phyloP scores from a whole-genome alignment of 257 asterid genomes.

The Ilex asprella region DNA sequence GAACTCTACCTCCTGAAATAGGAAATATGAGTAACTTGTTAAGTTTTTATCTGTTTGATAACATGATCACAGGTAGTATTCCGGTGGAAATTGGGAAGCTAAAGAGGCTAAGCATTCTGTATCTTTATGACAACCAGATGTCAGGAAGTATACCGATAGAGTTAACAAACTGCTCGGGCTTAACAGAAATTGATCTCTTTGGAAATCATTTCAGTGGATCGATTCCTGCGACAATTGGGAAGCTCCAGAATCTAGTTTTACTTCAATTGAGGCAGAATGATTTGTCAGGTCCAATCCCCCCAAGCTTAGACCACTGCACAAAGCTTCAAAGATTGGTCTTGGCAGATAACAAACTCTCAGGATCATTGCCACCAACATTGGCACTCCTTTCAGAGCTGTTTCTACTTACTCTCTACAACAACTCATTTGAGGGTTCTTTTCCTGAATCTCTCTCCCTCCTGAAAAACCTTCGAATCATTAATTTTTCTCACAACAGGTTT shows the following conservation, averaged over 20 bases:
- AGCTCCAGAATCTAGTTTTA: slow-evolving; percentile 53
- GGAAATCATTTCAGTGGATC: slow-evolving; percentile 64
- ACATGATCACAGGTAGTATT: slow-evolving; percentile 59
- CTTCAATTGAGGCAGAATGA: slow-evolving; percentile 75
- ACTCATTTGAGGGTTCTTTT: slow-evolving; percentile 70
- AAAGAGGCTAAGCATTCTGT: slow-evolving; percentile 40
- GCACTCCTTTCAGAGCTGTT: slow-evolving; percentile 50
- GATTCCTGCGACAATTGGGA: slow-evolving; percentile 72
- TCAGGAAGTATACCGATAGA: slow-evolving; percentile 67
- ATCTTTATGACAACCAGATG: slow-evolving; percentile 74
- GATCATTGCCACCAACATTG: slow-evolving; percentile 62
- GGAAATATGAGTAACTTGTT: slow-evolving; percentile 63
- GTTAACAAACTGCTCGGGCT: slow-evolving; percentile 59
- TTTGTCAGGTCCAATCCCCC: slow-evolving; percentile 60
- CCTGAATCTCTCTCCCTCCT: slow-evolving; percentile 65
- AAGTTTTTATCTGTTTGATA: slow-evolving; percentile 47
- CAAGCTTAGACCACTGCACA: slow-evolving; percentile 73
- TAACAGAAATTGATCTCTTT: slow-evolving; percentile 62
- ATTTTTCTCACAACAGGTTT: slow-evolving; percentile 63
- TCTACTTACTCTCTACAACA: slow-evolving; percentile 74
- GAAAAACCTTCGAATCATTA: slow-evolving; percentile 60
- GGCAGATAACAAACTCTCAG: slow-evolving; percentile 81
- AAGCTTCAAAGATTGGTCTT: slow-evolving; percentile 61
- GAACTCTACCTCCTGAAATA: slow-evolving; percentile 52
- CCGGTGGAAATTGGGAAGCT: slow-evolving; percentile 71